Conservation (phyloP, 495 filamentous ascomycete species). For the Cairneyella variabilis region DNA sequence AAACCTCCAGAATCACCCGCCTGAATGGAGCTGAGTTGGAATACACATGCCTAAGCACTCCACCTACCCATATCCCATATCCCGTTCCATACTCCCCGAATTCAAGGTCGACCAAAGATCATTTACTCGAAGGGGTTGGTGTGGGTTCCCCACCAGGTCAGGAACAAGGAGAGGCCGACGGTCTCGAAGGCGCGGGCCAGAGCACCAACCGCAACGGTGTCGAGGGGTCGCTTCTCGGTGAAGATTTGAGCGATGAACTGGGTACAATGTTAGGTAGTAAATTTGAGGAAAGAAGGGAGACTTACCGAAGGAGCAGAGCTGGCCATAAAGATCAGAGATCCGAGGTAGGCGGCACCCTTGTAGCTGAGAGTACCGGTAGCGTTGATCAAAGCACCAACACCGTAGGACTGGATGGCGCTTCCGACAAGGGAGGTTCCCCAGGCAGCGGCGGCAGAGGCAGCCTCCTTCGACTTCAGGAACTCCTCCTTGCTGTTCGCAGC, state of each 20-base stretch:
- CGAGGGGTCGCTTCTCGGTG: conserved; percentile 85
- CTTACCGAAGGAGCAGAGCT: conserved; percentile 83
- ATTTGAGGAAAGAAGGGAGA: conserved; percentile 16
- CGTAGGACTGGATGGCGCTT: conserved; percentile 87
- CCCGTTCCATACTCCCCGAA: no score
- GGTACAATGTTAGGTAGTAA: neutral
- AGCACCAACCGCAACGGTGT: conserved; percentile 81
- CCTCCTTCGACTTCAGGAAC: conserved; percentile 90
- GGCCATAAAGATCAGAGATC: conserved; percentile 85
- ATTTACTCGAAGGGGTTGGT: conserved; percentile 74
- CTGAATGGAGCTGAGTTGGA: no score
- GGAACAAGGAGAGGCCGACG: conserved; percentile 82
- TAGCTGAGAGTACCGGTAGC: conserved; percentile 90
- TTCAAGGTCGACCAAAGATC: no score
- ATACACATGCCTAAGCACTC: no score
- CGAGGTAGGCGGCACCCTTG: conserved; percentile 94
- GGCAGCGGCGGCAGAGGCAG: conserved; percentile 77
- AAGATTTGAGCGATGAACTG: conserved; percentile 84
- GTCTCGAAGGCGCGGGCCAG: conserved; percentile 86
- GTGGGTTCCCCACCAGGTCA: conserved; percentile 96
- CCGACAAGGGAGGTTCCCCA: conserved; percentile 89
- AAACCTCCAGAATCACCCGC: no score
- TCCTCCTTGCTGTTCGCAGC: conserved; percentile 92
- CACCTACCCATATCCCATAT: no score
- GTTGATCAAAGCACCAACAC: conserved; percentile 92